Evolutionary conservation across 1,284 basidiomycete genomes (phyloP).

Genomic region (Melampsora americana): DNA sequence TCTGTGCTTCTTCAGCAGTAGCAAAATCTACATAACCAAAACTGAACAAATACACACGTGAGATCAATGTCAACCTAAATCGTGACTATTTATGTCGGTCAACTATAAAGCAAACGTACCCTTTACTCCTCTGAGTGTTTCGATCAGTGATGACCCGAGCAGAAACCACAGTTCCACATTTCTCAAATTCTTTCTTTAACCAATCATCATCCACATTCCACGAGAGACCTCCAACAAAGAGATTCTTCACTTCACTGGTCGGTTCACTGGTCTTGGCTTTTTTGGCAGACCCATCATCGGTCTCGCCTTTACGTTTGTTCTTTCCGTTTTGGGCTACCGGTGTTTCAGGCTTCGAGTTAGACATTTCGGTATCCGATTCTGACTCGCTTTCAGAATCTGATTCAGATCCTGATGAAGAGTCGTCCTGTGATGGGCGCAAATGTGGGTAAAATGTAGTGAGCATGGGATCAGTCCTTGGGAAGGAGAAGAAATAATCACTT

Average conservation of each 20-base stretch:
- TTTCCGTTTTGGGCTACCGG: conserved; percentile 13
- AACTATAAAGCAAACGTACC: conserved; percentile 36
- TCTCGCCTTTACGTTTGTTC: conserved; percentile 37
- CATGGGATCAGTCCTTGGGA: neutral
- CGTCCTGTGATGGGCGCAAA: neutral
- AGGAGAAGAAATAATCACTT: conserved; percentile 5
- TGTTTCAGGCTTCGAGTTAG: neutral
- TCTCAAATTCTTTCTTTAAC: conserved; percentile 83
- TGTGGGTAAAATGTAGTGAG: neutral
- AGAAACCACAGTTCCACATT: conserved; percentile 79
- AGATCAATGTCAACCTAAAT: conserved; percentile 71
- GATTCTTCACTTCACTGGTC: conserved; percentile 61
- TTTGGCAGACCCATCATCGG: conserved; percentile 9
- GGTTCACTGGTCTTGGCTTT: conserved; percentile 11
- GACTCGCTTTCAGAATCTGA: conserved; percentile 18
- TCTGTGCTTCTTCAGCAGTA: conserved; percentile 64
- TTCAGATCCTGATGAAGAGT: conserved; percentile 26
- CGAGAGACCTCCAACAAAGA: conserved; percentile 90
- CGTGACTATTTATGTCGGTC: neutral
- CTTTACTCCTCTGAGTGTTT: conserved; percentile 59
- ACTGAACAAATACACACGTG: conserved; percentile 20
- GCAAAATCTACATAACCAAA: conserved; percentile 93
- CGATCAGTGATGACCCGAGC: conserved; percentile 90
- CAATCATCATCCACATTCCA: conserved; percentile 99
- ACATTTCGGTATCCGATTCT: conserved; percentile 6